Base-by-base conservation (phyloP, 495 filamentous ascomycete genomes). In the Cladorrhinum samala region DNA sequence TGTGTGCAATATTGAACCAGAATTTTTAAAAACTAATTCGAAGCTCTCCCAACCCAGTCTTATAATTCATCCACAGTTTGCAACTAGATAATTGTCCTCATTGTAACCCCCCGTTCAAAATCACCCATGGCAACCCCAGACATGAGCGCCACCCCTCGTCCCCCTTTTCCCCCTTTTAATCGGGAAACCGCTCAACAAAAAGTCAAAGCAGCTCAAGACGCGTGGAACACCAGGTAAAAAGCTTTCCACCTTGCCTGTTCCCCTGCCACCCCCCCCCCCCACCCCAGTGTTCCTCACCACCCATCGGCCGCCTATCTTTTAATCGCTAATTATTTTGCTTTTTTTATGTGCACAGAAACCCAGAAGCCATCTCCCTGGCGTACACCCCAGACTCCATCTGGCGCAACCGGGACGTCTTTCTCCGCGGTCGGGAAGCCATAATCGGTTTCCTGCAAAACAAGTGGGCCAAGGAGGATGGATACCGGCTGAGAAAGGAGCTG, bases 401-500 rank as follows among this genome's bases (percentile, higher is more conserved):
- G 91, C 79, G 91, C 23, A 94, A 94, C 67, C 80, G 89, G 14
- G 76, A 72, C 56, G 75, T 72, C 1, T 95, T 95, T 67, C 64
- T 93, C 13, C 72, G 72, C 13, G 89, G 91, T 0, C 83, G 81
- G 1, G 75, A 80, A 9, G 79, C 68, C 13, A 92, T 95, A 49
- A 70, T 81, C n/a, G 69, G 67, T 2, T 95, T 94, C 61, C 68
- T 96, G 39, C 78, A 75, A 1, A 70, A 81, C 30, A 95, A 95
- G 65, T 95, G 90, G 91, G 67, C 75, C 36, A 75, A 74, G 16
- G 90, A 95, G 68, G 68, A 79, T 23, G 83, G 74, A 25, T 95
- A 95, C 60, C 74, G 80, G 1, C 79, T 95, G 37, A 81, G 90
- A 49, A 95, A 95, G 68, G 91, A 96, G 63, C 76, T 96, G 7